phyloP scores from a whole-genome alignment of 177 flowering plant species.

The Telopea speciosissima region DNA sequence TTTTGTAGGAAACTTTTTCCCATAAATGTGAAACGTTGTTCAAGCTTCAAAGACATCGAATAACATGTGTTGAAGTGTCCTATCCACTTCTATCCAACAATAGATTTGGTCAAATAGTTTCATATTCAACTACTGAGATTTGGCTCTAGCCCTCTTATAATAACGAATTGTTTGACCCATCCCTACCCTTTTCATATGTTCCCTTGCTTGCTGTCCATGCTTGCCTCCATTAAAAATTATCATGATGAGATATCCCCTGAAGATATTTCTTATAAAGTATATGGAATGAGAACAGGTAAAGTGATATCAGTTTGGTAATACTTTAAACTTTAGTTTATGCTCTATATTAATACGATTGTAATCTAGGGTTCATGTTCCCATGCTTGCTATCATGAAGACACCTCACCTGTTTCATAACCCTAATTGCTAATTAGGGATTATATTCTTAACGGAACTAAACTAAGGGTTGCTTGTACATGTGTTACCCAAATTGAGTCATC shows the following conservation, averaged over 20 bases:
- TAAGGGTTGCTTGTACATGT: constrained; percentile 22
- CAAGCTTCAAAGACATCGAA: not conserved
- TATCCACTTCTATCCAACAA: constrained; percentile 20
- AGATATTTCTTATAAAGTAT: not conserved
- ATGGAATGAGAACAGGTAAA: too few relatives aligned
- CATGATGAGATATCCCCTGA: not conserved
- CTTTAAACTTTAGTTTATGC: too few relatives aligned
- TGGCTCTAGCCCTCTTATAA: not conserved
- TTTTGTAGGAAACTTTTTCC: too few relatives aligned
- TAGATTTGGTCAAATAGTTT: constrained; percentile 25
- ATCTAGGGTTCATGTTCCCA: constrained; percentile 20
- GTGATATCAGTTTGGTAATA: too few relatives aligned
- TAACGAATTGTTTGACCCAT: not conserved
- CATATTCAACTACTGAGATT: constrained; percentile 21
- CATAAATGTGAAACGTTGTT: not conserved
- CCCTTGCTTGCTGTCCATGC: constrained; percentile 14
- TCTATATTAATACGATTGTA: too few relatives aligned
- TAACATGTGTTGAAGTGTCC: not conserved
- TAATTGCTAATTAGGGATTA: not conserved
- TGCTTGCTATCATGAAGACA: constrained; percentile 23
- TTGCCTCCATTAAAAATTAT: constrained; percentile 5
- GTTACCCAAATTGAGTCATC: constrained; percentile 11
- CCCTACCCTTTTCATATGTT: not conserved
- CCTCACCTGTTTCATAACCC: too few relatives aligned
- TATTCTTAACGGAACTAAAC: constrained; percentile 13